Evolutionary conservation across 108 stramenopile genomes (phyloP).

Genomic region (Fistulifera pelliculosa): DNA sequence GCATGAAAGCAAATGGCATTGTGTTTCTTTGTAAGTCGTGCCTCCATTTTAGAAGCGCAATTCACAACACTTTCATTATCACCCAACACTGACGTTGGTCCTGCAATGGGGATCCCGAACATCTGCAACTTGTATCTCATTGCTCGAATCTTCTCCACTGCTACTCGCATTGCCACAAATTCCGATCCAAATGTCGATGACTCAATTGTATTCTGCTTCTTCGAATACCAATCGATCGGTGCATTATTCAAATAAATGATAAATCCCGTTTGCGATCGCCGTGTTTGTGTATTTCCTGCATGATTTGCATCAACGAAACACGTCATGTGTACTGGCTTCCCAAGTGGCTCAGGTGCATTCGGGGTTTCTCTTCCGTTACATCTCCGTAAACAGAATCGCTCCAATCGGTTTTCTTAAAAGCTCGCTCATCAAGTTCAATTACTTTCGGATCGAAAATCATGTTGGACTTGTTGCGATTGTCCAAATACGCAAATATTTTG

Average conservation of each 20-base stretch:
- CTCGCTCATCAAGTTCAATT: conserved; percentile 3
- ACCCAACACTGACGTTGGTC: conserved; percentile 17
- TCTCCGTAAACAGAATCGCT: conserved; percentile 12
- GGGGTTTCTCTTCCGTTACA: conserved; percentile 11
- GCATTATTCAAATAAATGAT: conserved; percentile 28
- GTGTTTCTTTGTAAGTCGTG: conserved; percentile 28
- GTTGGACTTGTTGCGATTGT: conserved; percentile 17
- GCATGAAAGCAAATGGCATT: conserved; percentile 31
- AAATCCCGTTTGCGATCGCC: conserved; percentile 28
- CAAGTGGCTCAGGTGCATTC: conserved; percentile 17
- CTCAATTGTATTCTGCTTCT: conserved; percentile 35
- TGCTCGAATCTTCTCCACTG: conserved; percentile 13
- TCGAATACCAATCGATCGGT: conserved; percentile 18
- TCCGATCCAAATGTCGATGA: conserved; percentile 29
- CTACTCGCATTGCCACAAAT: conserved; percentile 24
- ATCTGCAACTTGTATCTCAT: conserved; percentile 27
- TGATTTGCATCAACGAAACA: conserved; percentile 31
- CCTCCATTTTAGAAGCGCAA: conserved; percentile 22
- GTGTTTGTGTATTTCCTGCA: conserved; percentile 24
- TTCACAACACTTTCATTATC: conserved; percentile 29
- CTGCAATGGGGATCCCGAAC: conserved; percentile 22
- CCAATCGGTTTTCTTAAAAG: conserved; percentile 9
- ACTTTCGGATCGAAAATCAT: conserved; percentile 35
- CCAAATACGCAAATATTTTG: conserved; percentile 42
- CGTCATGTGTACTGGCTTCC: conserved; percentile 14